These are phyloP conservation scores for Anastatica hierochuntica DNA, from an alignment of 345 rosid genomes.

Conservation along the genomic window DNA sequence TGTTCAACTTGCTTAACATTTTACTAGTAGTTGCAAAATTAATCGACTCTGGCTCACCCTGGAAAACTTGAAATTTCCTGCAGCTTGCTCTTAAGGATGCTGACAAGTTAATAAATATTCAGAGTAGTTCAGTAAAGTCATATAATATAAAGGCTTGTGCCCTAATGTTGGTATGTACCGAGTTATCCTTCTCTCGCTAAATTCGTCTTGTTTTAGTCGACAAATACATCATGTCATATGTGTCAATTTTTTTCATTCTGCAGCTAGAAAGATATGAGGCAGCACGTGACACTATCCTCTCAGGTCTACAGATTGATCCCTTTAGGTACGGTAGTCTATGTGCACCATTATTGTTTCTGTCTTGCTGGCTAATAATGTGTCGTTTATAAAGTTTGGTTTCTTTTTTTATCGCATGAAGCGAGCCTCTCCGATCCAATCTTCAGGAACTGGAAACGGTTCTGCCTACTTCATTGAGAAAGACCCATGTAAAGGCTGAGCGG, in stretches of 20 bases:
- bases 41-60: background rate
- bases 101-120: constrained; percentile 55
- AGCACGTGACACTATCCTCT: constrained; percentile 63
- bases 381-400: constrained; percentile 16
- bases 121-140: constrained; percentile 43
- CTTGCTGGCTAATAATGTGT: background rate
- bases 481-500: constrained; percentile 36
- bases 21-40: background rate
- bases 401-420: constrained; percentile 54
- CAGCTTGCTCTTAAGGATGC: constrained; percentile 97
- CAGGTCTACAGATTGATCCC: constrained; percentile 91
- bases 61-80: constrained; percentile 17
- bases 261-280: constrained; percentile 86
- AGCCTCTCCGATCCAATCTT: constrained; percentile 62
- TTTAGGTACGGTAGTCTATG: constrained; percentile 41
- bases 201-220: background rate
- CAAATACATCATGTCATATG: background rate
- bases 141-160: constrained; percentile 57
- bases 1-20: constrained; percentile 13
- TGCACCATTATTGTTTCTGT: background rate
- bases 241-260: constrained; percentile 2
- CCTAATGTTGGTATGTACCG: constrained; percentile 56
- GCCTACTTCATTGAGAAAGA: constrained; percentile 27
- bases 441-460: constrained; percentile 39
- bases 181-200: background rate